These are phyloP conservation scores for Pisolithus orientalis DNA, from an alignment of 768 basidiomycete species.

Conservation along the genomic window DNA sequence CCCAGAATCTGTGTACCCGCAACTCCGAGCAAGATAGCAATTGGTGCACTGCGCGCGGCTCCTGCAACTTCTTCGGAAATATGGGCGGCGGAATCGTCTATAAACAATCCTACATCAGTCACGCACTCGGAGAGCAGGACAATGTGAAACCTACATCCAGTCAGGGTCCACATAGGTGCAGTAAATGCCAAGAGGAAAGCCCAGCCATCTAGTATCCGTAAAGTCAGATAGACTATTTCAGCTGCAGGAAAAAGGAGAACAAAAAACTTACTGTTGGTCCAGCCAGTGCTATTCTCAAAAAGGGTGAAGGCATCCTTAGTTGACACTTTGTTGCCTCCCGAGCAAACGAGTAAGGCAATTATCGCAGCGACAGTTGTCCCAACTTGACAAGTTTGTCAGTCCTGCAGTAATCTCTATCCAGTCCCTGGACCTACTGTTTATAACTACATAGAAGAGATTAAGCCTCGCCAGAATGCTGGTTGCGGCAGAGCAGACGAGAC, in stretches of 20 bases:
- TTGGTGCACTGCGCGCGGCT: constrained; percentile 57
- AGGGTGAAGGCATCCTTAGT: constrained; percentile 62
- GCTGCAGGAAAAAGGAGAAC: neutral
- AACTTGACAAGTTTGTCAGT: constrained; percentile 31
- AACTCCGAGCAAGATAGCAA: constrained; percentile 63
- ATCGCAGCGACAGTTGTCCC: constrained; percentile 63
- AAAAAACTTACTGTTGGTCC: constrained; percentile 45
- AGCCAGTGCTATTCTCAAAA: constrained; percentile 68
- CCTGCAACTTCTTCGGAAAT: constrained; percentile 68
- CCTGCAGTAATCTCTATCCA: neutral
- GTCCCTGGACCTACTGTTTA: constrained; percentile 46
- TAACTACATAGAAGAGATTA: constrained; percentile 61
- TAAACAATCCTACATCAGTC: neutral
- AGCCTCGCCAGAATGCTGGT: constrained; percentile 58
- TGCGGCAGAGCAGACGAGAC: constrained; percentile 64
- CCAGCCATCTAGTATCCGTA: constrained; percentile 48
- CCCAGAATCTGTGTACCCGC: constrained; percentile 53
- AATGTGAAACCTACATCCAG: constrained; percentile 50
- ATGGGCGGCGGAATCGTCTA: constrained; percentile 74
- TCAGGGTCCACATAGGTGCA: constrained; percentile 74
- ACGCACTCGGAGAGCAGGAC: neutral
- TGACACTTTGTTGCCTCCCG: constrained; percentile 54
- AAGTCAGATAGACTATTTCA: neutral
- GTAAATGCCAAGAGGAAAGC: constrained; percentile 70
- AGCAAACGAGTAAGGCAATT: constrained; percentile 49